Base-by-base conservation (phyloP, 2,329 filamentous ascomycete genomes). In the Colletotrichum nymphaeae region DNA sequence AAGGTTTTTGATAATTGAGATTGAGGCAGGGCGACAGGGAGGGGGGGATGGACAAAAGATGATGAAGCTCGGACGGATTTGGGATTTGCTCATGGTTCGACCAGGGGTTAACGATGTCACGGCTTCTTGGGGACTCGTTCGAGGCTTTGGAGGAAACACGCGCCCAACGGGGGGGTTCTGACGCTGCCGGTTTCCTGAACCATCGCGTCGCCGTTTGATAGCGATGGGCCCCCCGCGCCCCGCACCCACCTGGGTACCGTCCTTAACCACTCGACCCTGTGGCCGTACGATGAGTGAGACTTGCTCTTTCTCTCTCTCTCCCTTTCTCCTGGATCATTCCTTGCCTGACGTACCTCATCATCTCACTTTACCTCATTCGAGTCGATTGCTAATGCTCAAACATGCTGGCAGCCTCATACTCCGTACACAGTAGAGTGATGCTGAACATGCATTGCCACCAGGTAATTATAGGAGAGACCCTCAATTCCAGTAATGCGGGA, bases 81-180 rank as follows among this genome's bases (percentile, higher is more conserved):
- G 35, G 60, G 67, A 65, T 73, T 72, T 70, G 35, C 67, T 22
- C 67, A 73, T 65, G 70, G 70, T 73, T 73, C 70, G 70, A 73
- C 70, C 70, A 73, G 67, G 70, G 70, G 63, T 58, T 26, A 46
- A 35, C 46, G 8, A 65, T 70, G 70, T 70, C 70, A 73, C 60
- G 66, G 70, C 70, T 73, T 56, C 16, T 56, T 65, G 55, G 60
- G 60, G 60, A 70, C 67, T 73, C 70, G 67, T 70, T 57, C 70
- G 60, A 73, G 49, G 46, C 70, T 60, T 70, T 57, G 67, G 59
- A 73, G 49, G 55, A 56, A 70, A 68, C 60, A 73, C 67, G 67
- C 67, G 70, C 26, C 42, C 9, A 56, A 53, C 70, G 14, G 60
- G 67, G 69, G 70, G 46, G 12, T 70, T 73, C 70, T 73, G 60